Percentiles rank a stretch among this genome's conserved stretches.
phyloP scores from a whole-genome alignment of 2,329 filamentous ascomycete genomes.

The Epichloe sp. region DNA sequence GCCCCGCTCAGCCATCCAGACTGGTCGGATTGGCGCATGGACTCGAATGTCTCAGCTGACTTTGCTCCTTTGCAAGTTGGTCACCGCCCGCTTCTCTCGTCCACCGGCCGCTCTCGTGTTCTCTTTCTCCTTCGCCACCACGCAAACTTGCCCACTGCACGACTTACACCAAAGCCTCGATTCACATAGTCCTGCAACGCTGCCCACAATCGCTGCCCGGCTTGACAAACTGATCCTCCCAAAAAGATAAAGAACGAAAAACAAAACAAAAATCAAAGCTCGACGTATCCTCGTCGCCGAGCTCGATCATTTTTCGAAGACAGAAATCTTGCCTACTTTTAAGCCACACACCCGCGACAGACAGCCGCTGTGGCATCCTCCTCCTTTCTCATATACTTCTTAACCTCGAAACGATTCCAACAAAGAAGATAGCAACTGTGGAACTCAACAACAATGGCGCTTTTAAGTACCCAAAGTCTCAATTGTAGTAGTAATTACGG shows the following conservation, averaged over 20 bases:
- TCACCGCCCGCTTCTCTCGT: slow-evolving; percentile 1
- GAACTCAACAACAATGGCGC: slow-evolving; percentile 36
- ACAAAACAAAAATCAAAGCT: background rate
- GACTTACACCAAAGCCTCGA: background rate
- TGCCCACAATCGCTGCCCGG: background rate
- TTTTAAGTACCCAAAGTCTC: slow-evolving; percentile 58
- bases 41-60: slow-evolving; percentile 1
- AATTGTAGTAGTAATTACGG: slow-evolving; percentile 67
- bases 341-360: background rate
- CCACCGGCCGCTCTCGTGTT: background rate
- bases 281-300: background rate
- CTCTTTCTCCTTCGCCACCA: background rate
- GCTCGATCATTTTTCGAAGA: background rate
- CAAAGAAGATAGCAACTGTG: slow-evolving; percentile 10
- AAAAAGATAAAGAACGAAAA: background rate
- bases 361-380: slow-evolving; percentile 6
- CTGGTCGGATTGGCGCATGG: slow-evolving; percentile 1
- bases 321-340: background rate
- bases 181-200: background rate
- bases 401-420: slow-evolving; percentile 4
- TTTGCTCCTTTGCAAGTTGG: background rate
- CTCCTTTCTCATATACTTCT: slow-evolving; percentile 1
- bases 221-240: background rate
- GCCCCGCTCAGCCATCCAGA: background rate
- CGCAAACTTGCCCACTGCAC: background rate